Percentiles rank a stretch among this genome's conserved stretches.
Evolutionary conservation across 192 early-diverging fungal species (phyloP).

Genomic region (Rhizoclosmatium sp.): DNA sequence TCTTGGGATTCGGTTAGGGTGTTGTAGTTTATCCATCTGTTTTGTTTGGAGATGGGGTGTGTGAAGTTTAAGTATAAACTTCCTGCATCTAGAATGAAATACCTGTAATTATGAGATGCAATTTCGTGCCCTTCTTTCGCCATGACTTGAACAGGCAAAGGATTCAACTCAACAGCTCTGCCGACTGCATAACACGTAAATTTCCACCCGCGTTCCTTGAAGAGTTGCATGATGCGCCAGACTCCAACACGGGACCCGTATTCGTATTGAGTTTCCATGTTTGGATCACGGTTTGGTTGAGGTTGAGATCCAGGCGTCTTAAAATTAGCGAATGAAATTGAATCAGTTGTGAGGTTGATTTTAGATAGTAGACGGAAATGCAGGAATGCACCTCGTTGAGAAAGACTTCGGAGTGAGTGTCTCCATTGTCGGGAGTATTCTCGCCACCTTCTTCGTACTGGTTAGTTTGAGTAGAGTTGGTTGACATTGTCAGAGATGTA

Average conservation of each 20-base stretch:
- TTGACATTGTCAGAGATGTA: no score
- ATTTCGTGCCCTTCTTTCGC: conserved; percentile 55
- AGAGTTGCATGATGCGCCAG: conserved; percentile 54
- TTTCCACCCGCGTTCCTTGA: conserved; percentile 41
- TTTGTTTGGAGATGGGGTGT: conserved; percentile 13
- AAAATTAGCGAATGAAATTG: background rate
- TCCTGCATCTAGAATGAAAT: background rate
- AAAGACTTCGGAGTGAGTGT: conserved; percentile 56
- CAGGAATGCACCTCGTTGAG: conserved; percentile 47
- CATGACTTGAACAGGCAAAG: conserved; percentile 49
- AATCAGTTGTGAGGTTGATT: background rate
- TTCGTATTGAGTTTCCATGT: conserved; percentile 62
- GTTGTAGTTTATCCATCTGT: conserved; percentile 47
- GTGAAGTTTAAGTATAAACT: no score
- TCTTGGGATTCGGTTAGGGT: conserved; percentile 37
- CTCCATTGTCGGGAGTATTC: conserved; percentile 56
- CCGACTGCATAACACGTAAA: conserved; percentile 65
- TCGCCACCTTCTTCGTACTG: conserved; percentile 60
- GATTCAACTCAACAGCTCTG: conserved; percentile 56
- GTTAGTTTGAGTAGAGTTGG: background rate
- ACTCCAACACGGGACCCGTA: conserved; percentile 62
- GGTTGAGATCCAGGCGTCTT: conserved; percentile 11
- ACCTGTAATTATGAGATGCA: conserved; percentile 58
- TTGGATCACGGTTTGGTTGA: conserved; percentile 44
- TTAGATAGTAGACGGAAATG: background rate